Percentiles rank a stretch among this genome's conserved stretches.
phyloP scores from a whole-genome alignment of 176 grass and related monocot genomes.

The Eragrostis nindensis region DNA sequence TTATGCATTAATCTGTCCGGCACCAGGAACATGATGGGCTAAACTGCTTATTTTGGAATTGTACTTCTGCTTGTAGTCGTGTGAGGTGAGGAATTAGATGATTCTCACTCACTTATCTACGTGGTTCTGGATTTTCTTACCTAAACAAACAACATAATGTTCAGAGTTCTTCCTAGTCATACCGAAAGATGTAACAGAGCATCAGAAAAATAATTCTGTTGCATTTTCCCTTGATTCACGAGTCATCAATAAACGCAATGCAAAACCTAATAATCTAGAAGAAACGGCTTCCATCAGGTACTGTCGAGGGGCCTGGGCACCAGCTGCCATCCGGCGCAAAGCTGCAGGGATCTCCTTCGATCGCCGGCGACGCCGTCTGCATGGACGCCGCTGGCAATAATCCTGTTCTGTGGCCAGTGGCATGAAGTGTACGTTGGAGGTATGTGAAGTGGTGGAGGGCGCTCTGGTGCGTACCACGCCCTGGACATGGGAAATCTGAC shows the following conservation, averaged over 20 bases:
- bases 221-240: too few relatives aligned
- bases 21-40: neutral
- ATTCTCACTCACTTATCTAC: neutral
- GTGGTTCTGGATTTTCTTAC: neutral
- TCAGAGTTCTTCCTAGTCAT: neutral
- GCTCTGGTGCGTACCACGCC: too few relatives aligned
- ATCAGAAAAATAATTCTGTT: neutral
- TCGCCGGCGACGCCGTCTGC: constrained; percentile 63
- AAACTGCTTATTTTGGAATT: too few relatives aligned
- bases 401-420: constrained; percentile 50
- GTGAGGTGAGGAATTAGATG: too few relatives aligned
- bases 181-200: neutral
- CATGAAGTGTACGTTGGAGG: constrained; percentile 68
- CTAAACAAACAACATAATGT: neutral
- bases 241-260: too few relatives aligned
- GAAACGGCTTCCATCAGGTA: too few relatives aligned
- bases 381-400: constrained; percentile 66
- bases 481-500: too few relatives aligned
- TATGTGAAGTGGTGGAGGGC: constrained; percentile 62
- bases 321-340: constrained; percentile 80
- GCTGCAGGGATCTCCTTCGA: constrained; percentile 67
- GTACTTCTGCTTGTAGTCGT: too few relatives aligned
- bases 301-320: constrained; percentile 58
- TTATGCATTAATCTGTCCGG: neutral
- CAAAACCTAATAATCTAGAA: too few relatives aligned